Evolutionary conservation across 2,329 filamentous ascomycete genomes (phyloP).

Genomic region (Huntiella savannae): DNA sequence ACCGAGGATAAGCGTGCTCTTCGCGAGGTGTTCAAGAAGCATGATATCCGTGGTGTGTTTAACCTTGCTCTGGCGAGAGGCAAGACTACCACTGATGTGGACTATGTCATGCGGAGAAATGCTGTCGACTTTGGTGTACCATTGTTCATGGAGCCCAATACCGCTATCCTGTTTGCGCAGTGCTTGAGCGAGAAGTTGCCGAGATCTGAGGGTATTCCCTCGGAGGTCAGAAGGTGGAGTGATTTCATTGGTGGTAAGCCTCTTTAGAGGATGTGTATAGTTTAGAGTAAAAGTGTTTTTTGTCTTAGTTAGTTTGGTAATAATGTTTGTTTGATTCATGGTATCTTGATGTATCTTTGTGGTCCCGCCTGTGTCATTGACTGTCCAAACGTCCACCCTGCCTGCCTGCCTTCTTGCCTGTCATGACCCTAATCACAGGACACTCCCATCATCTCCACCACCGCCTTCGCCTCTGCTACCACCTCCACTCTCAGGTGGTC

Average conservation of each 20-base stretch:
- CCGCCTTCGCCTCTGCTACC: not conserved
- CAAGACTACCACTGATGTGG: slow-evolving; percentile 71
- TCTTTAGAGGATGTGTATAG: slow-evolving; percentile 32
- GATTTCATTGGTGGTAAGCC: slow-evolving; percentile 83
- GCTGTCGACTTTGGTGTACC: slow-evolving; percentile 96
- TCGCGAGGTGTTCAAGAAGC: slow-evolving; percentile 88
- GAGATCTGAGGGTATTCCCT: slow-evolving; percentile 67
- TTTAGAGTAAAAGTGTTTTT: not conserved
- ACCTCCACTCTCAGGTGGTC: not conserved
- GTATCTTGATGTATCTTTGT: not conserved
- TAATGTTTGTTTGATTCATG: no score
- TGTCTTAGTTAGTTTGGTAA: not conserved
- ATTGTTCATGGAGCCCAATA: slow-evolving; percentile 97
- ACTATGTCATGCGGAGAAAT: slow-evolving; percentile 91
- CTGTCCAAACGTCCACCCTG: no score
- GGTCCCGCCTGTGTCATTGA: not conserved
- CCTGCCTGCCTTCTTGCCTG: no score
- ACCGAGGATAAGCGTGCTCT: slow-evolving; percentile 89
- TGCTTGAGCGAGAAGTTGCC: slow-evolving; percentile 97
- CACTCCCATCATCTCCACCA: not conserved
- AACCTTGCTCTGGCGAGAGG: slow-evolving; percentile 74
- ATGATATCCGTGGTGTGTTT: slow-evolving; percentile 90
- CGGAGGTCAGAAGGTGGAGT: slow-evolving; percentile 85
- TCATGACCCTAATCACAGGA: no score
- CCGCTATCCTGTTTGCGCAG: slow-evolving; percentile 83